Conservation (phyloP, 805 yeast species). For the Starmerella stigmatis region DNA sequence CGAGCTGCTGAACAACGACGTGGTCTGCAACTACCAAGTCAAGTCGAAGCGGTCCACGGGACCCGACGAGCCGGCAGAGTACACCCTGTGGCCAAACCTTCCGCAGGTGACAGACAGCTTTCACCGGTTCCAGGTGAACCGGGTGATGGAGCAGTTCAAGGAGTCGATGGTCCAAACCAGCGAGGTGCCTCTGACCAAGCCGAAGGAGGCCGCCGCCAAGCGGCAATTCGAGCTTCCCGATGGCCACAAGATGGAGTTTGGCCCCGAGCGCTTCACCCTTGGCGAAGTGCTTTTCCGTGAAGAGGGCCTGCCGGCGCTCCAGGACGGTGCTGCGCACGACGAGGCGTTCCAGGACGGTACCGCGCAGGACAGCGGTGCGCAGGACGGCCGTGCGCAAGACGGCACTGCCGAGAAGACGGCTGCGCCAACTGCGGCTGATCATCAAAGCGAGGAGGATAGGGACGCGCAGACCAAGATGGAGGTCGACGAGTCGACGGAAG, state of each 20-base stretch:
- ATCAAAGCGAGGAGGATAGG: constrained; percentile 30
- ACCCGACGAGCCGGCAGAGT: constrained; percentile 31
- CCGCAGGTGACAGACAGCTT: constrained; percentile 37
- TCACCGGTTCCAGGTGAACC: constrained; percentile 45
- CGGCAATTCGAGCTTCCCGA: constrained; percentile 51
- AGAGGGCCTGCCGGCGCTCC: neutral
- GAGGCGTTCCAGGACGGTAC: too few relatives aligned
- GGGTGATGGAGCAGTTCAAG: constrained; percentile 61
- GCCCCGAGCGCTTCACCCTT: constrained; percentile 48
- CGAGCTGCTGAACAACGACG: constrained; percentile 33
- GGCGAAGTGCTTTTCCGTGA: constrained; percentile 59
- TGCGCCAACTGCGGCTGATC: too few relatives aligned
- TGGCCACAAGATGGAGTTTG: constrained; percentile 55
- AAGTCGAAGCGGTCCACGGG: constrained; percentile 34
- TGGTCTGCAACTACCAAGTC: constrained; percentile 43
- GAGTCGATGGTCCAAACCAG: constrained; percentile 35
- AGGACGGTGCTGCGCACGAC: neutral
- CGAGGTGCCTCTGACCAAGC: constrained; percentile 33
- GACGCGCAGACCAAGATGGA: constrained; percentile 24
- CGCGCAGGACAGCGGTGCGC: too few relatives aligned
- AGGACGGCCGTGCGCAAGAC: too few relatives aligned
- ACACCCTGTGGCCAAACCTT: constrained; percentile 26
- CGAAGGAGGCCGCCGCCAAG: constrained; percentile 31
- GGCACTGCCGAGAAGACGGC: too few relatives aligned
- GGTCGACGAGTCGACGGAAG: constrained; percentile 14